These are phyloP conservation scores for Tagetes erecta DNA, from an alignment of 129 eudicot species.

Conservation along the genomic window DNA sequence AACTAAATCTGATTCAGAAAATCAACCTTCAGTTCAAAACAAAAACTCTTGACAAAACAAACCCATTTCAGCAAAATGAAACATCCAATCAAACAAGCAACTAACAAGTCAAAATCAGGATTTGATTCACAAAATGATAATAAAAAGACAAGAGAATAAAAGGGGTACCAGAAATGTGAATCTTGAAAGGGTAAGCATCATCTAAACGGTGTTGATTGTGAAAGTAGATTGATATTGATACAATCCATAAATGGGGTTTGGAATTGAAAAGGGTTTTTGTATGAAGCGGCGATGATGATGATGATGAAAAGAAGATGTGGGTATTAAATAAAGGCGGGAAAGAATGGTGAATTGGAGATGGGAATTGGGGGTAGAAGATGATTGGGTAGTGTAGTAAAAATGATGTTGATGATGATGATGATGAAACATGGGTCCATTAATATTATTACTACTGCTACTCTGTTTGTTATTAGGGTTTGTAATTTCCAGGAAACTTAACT, in stretches of 20 bases:
- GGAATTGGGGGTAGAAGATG: neutral
- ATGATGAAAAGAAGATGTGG: neutral
- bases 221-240: neutral
- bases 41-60: neutral
- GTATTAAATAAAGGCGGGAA: neutral
- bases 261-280: neutral
- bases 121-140: too few species aligned
- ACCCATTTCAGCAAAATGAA: neutral
- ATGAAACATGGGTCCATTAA: too few species aligned
- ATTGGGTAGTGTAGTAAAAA: too few species aligned
- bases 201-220: neutral
- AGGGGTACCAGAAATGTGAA: conserved; percentile 1
- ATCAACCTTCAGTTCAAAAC: too few species aligned
- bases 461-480: conserved; percentile 2
- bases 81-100: neutral
- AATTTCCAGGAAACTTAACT: neutral
- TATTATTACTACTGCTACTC: too few species aligned
- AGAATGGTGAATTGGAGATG: neutral
- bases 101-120: too few species aligned
- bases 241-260: neutral
- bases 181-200: conserved; percentile 24
- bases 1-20: neutral
- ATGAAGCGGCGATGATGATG: neutral
- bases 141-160: conserved; percentile 1
- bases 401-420: too few species aligned